A percentile compares a stretch with the other conserved stretches of the same genome.
Conservation (phyloP, 2,329 filamentous ascomycete species). For the Claviceps pazoutovae region DNA sequence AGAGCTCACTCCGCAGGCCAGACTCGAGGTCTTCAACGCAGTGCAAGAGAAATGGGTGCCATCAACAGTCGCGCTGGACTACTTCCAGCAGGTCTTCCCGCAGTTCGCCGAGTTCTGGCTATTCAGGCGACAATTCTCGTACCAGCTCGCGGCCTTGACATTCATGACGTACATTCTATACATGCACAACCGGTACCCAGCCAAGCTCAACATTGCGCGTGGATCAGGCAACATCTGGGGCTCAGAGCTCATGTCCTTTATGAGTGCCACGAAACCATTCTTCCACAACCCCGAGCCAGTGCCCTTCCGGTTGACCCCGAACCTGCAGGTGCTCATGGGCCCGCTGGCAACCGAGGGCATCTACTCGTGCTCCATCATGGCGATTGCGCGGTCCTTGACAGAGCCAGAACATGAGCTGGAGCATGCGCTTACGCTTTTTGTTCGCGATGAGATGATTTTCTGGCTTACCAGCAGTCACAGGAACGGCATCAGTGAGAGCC, state of each 20-base stretch:
- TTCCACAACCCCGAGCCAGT: slow-evolving; percentile 94
- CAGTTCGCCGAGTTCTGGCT: slow-evolving; percentile 94
- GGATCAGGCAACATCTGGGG: slow-evolving; percentile 91
- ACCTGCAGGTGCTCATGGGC: slow-evolving; percentile 90
- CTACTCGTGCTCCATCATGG: slow-evolving; percentile 90
- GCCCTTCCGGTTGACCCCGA: slow-evolving; percentile 92
- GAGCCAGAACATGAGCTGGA: slow-evolving; percentile 86
- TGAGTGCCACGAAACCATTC: slow-evolving; percentile 70
- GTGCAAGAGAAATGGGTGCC: slow-evolving; percentile 93
- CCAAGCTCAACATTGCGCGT: slow-evolving; percentile 85
- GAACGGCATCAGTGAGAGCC: slow-evolving; percentile 37
- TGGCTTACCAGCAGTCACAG: slow-evolving; percentile 81
- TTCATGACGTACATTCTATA: slow-evolving; percentile 99
- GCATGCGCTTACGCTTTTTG: slow-evolving; percentile 85
- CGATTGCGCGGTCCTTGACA: slow-evolving; percentile 83
- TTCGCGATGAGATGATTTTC: slow-evolving; percentile 94
- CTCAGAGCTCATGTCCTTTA: slow-evolving; percentile 80
- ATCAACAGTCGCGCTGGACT: slow-evolving; percentile 66
- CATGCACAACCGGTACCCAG: slow-evolving; percentile 90
- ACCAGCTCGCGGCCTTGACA: slow-evolving; percentile 85
- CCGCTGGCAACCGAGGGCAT: slow-evolving; percentile 92
- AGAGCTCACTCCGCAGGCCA: slow-evolving; percentile 58
- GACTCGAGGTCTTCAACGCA: slow-evolving; percentile 82
- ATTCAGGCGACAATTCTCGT: slow-evolving; percentile 92
- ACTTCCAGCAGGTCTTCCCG: slow-evolving; percentile 78